These are phyloP conservation scores for Carex scoparia DNA, from an alignment of 176 grass and related monocot genomes.

Conservation along the genomic window DNA sequence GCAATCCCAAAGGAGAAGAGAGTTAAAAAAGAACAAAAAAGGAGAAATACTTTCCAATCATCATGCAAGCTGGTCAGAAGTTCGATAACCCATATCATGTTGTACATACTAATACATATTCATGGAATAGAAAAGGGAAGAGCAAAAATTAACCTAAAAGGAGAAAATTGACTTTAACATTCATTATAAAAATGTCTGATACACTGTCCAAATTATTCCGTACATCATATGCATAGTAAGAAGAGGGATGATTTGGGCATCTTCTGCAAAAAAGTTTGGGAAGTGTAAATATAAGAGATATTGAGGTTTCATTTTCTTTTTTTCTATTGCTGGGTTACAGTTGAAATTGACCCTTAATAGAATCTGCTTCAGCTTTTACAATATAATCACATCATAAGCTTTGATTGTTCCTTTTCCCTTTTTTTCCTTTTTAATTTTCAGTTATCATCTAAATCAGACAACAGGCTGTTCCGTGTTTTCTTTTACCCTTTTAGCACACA, in stretches of 20 bases:
- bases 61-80: not conserved
- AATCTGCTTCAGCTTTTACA: not conserved
- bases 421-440: slow-evolving; percentile 30
- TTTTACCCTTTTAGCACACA: slow-evolving; percentile 45
- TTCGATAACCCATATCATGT: not conserved
- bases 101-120: not conserved
- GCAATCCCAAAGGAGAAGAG: not conserved
- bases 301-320: not conserved
- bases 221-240: not conserved
- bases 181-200: not conserved
- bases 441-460: slow-evolving; percentile 97
- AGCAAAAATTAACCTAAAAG: not conserved
- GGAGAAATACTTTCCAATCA: not conserved
- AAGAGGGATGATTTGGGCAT: not conserved
- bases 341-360: not conserved
- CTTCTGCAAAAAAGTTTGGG: not conserved
- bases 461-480: slow-evolving; percentile 83
- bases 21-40: not conserved
- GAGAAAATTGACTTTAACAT: not conserved
- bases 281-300: not conserved
- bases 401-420: not conserved
- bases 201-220: not conserved
- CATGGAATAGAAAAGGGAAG: not conserved
- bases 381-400: slow-evolving; percentile 19
- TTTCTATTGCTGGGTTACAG: not conserved